A percentile compares a stretch with the other conserved stretches of the same genome.
Evolutionary conservation across 768 basidiomycete species (phyloP).

Genomic region (Neoboletus magnificus): DNA sequence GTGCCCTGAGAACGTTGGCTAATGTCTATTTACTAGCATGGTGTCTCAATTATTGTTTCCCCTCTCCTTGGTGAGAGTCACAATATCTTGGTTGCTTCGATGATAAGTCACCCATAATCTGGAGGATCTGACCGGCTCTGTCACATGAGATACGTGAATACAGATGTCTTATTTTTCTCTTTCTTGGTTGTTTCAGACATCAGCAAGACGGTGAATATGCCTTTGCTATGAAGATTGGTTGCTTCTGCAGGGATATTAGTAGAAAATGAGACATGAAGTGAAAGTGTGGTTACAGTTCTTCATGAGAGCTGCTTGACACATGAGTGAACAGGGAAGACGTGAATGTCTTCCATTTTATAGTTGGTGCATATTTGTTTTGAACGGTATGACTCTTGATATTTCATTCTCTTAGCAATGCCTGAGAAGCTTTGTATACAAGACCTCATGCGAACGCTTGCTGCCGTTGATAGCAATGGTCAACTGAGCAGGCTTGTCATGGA

Average conservation of each 20-base stretch:
- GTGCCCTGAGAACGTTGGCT: not conserved
- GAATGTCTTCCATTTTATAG: constrained; percentile 61
- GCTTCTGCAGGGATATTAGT: constrained; percentile 49
- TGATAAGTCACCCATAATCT: too few relatives aligned
- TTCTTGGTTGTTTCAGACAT: constrained; percentile 58
- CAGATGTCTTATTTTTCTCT: constrained; percentile 53
- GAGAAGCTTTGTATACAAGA: constrained; percentile 62
- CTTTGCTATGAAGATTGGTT: constrained; percentile 49
- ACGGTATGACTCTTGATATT: not conserved
- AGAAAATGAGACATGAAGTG: not conserved
- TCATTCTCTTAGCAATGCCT: constrained; percentile 58
- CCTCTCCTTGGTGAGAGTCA: constrained; percentile 61
- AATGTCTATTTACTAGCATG: constrained; percentile 41
- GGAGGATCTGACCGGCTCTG: not conserved
- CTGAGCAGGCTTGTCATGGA: constrained; percentile 78
- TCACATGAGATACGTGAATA: not conserved
- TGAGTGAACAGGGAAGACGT: not conserved
- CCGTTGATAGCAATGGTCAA: constrained; percentile 50
- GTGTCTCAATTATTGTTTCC: constrained; percentile 73
- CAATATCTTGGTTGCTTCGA: not conserved
- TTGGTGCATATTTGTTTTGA: constrained; percentile 30
- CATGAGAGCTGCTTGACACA: constrained; percentile 55
- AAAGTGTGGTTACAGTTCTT: constrained; percentile 48
- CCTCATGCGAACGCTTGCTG: constrained; percentile 48
- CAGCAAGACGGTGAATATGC: constrained; percentile 56